A percentile compares a stretch with the other conserved stretches of the same genome.
These are phyloP conservation scores for Xylaria cubensis DNA, from an alignment of 495 filamentous ascomycete species.

Conservation along the genomic window DNA sequence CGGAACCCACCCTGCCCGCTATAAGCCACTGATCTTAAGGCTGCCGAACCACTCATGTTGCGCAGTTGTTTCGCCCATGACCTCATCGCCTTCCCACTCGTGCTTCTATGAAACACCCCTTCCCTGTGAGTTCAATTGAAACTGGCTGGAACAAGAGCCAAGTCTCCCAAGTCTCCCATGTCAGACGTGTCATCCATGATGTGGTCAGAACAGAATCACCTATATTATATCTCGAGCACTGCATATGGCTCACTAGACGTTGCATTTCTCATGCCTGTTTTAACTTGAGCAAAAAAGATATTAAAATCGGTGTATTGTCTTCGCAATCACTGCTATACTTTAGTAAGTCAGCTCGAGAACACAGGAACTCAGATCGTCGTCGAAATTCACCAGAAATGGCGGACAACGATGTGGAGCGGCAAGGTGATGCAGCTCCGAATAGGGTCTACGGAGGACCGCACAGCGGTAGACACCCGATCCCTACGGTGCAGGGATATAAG, in stretches of 20 bases:
- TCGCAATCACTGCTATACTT: not conserved
- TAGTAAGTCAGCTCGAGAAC: not conserved
- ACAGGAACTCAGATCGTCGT: not conserved
- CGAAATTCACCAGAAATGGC: constrained; percentile 25
- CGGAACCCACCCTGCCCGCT: constrained; percentile 1
- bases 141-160: not conserved
- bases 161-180: not conserved
- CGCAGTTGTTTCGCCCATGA: not conserved
- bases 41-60: constrained; percentile 8
- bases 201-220: not conserved
- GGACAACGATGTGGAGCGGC: constrained; percentile 51
- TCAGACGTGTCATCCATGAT: constrained; percentile 18
- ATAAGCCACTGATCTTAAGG: constrained; percentile 8
- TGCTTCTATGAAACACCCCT: constrained; percentile 5
- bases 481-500: constrained; percentile 68
- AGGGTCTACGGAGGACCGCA: constrained; percentile 60
- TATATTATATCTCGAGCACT: not conserved
- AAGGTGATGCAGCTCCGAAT: constrained; percentile 43
- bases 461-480: constrained; percentile 63
- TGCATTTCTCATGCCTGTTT: not conserved
- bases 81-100: constrained; percentile 14
- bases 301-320: not conserved
- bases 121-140: constrained; percentile 8
- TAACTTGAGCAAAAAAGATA: not conserved
- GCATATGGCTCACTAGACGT: not conserved